These are phyloP conservation scores for Raphanus hybrid DNA, from an alignment of 441 rosid genomes.

Conservation along the genomic window DNA sequence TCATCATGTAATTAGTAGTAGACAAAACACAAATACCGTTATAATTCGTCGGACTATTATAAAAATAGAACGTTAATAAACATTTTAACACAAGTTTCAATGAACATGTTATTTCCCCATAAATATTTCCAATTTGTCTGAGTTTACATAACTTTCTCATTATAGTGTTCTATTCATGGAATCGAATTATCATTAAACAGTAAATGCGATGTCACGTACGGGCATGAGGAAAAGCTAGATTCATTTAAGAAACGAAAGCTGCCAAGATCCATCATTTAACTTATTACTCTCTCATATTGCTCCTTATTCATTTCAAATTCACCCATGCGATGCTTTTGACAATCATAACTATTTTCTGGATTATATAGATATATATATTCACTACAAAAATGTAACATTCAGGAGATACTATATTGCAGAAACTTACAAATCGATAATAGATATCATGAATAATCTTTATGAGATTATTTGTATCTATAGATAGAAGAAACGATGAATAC, in stretches of 20 bases:
- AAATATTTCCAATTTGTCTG: neutral
- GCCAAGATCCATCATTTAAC: conserved; percentile 12
- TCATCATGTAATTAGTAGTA: conserved; percentile 3
- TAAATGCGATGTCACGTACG: conserved; percentile 1
- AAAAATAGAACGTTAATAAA: neutral
- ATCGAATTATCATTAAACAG: conserved; percentile 5
- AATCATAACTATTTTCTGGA: neutral
- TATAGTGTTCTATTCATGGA: neutral
- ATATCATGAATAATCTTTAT: conserved; percentile 27
- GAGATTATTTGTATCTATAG: conserved; percentile 32
- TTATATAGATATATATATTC: neutral
- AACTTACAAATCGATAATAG: conserved; percentile 9
- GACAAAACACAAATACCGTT: neutral
- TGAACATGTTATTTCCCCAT: neutral
- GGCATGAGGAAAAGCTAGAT: neutral
- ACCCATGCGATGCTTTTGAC: conserved; percentile 6
- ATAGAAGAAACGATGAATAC: conserved; percentile 63
- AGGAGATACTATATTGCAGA: no score
- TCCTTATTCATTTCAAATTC: conserved; percentile 1
- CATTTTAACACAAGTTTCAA: neutral
- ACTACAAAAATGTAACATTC: neutral
- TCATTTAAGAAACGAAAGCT: conserved; percentile 4
- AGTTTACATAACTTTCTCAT: neutral
- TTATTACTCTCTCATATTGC: neutral
- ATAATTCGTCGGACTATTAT: neutral